These are phyloP conservation scores for Platanus orientalis DNA, from an alignment of 164 flowering plant genomes.

Conservation along the genomic window DNA sequence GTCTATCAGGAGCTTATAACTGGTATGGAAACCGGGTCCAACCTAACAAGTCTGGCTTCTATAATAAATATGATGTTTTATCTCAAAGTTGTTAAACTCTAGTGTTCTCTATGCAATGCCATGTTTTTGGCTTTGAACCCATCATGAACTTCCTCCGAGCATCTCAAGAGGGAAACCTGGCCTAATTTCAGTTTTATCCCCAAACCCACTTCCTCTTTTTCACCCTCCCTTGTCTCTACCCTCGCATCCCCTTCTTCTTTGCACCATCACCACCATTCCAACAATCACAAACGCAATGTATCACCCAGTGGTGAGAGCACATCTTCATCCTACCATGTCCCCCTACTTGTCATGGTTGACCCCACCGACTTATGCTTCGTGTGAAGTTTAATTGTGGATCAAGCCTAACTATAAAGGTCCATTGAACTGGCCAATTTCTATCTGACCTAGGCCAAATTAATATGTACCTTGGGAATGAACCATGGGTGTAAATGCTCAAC, in stretches of 20 bases:
- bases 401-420: no score
- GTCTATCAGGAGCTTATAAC: no score
- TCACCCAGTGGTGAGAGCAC: constrained; percentile 3
- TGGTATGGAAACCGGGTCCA: no score
- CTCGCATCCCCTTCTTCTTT: constrained; percentile 13
- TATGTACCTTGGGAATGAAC: no score
- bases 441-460: no score
- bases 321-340: constrained; percentile 29
- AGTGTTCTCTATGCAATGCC: constrained; percentile 78
- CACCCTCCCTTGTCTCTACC: constrained; percentile 30
- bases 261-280: constrained; percentile 10
- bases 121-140: constrained; percentile 95
- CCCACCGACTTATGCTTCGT: constrained; percentile 46
- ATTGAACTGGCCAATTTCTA: no score
- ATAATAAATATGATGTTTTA: no score
- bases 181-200: constrained; percentile 66
- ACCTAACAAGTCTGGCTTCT: no score
- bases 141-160: constrained; percentile 92
- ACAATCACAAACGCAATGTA: constrained; percentile 31
- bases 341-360: constrained; percentile 55
- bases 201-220: constrained; percentile 55
- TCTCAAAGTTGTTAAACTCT: constrained; percentile 84
- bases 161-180: constrained; percentile 88
- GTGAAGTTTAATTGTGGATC: no score
- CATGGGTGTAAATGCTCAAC: no score